Base-by-base conservation (phyloP, 768 basidiomycete genomes). In the Termitomyces titanicus region DNA sequence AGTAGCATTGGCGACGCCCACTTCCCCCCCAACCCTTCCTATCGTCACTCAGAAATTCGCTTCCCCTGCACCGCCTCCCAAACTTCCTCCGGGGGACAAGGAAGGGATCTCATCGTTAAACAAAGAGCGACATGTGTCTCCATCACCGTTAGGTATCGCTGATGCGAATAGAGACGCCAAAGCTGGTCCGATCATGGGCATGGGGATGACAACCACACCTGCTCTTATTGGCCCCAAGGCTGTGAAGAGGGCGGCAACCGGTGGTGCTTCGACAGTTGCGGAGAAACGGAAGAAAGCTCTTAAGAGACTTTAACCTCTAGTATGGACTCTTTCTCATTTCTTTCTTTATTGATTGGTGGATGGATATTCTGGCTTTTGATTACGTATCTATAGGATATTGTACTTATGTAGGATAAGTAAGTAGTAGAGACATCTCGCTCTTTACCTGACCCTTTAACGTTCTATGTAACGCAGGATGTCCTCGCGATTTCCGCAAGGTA, bases 221-320 rank as follows among this genome's bases (percentile, higher is more conserved):
- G 62, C 72, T 48, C 57, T 74, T 5, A 66, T 73, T 12, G 72
- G 71, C 4, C 73, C 79, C 9, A 92, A 89, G 67, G 81, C 87
- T 0, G 78, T 88, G 49, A 92, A 91, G 70, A 74, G 89, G 47
- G 77, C 84, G 15, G 83, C 86, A 1, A 79, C 84, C 0, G 78
- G 79, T 1, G 73, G 71, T 11, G 76, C 68, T 0, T 66, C 72
- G 5, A 79, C 76, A 2, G 83, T 83, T 2, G 83, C 81, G 3
- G 90, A 92, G 72, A 93, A 93, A 74, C 77, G 92, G 69, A 93
- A 93, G 80, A 93, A 92, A 77, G 92, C 91, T 4, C 71, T 93
- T 62, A 93, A 89, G 72, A 77, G 91, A 59, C 70, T 93, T 69
- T 93, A 59, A 70, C 51, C 48, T 49, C 25, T n/a, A 39, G 24